Conservation (phyloP, 306 rosid species). For the Lablab purpureus region DNA sequence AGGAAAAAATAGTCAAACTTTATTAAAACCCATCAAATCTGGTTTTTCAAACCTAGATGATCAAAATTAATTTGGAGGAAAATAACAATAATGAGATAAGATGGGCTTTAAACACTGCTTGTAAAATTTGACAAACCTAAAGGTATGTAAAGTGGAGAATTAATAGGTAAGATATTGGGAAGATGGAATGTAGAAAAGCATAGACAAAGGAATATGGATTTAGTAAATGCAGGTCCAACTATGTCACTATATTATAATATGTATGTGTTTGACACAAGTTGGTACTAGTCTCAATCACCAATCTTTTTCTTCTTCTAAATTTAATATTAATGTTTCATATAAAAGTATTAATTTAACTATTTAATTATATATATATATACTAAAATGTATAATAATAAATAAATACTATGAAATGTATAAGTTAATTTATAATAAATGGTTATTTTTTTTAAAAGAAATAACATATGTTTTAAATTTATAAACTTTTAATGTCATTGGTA, state of each 20-base stretch:
- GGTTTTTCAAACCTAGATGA: neutral
- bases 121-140: neutral
- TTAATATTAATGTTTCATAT: too few species aligned
- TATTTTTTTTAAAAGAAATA: too few species aligned
- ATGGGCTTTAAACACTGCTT: neutral
- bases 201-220: neutral
- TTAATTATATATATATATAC: too few species aligned
- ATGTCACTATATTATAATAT: neutral
- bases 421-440: too few species aligned
- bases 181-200: neutral
- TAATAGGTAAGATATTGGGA: neutral
- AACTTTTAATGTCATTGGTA: too few species aligned
- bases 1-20: neutral
- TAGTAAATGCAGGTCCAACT: neutral
- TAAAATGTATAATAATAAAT: too few species aligned
- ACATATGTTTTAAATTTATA: too few species aligned
- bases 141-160: neutral
- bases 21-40: neutral
- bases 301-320: neutral
- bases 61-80: neutral
- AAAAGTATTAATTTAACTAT: too few species aligned
- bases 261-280: neutral
- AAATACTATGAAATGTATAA: too few species aligned
- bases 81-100: neutral
- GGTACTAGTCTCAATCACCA: neutral